These are phyloP conservation scores for Exophiala lecanii-corni DNA, from an alignment of 2,329 filamentous ascomycete species.

Conservation along the genomic window DNA sequence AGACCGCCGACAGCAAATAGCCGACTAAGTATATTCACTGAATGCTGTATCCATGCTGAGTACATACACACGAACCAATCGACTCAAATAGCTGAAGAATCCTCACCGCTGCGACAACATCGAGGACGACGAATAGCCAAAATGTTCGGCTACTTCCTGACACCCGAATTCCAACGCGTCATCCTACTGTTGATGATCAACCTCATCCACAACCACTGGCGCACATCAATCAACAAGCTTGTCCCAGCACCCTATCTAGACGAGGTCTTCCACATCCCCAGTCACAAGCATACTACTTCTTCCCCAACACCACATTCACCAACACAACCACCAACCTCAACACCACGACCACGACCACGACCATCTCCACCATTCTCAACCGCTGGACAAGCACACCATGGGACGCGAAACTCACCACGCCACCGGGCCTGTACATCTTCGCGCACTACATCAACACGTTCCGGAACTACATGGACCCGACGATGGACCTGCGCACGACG, in stretches of 20 bases:
- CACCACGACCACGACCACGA: too few species aligned
- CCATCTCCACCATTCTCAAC: too few species aligned
- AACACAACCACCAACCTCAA: too few species aligned
- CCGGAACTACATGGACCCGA: constrained; percentile 48
- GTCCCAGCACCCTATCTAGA: constrained; percentile 58
- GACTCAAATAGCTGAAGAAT: too few species aligned
- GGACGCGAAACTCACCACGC: constrained; percentile 97
- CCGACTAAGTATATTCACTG: too few species aligned
- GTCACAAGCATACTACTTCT: constrained; percentile 75
- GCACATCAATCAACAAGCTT: constrained; percentile 41
- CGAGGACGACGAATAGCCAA: too few species aligned
- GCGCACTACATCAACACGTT: constrained; percentile 46
- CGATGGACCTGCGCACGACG: constrained; percentile 10
- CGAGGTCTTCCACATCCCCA: constrained; percentile 67
- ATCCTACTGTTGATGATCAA: constrained; percentile 18
- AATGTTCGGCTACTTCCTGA: constrained; percentile 9
- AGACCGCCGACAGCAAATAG: too few species aligned
- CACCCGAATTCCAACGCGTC: constrained; percentile 19
- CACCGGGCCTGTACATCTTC: constrained; percentile 69
- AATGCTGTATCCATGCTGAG: too few species aligned
- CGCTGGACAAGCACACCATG: constrained; percentile 61
- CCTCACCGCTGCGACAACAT: too few species aligned
- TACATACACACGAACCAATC: too few species aligned
- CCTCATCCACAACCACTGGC: constrained; percentile 33
- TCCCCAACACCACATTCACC: too few species aligned